Percentiles rank a stretch among this genome's conserved stretches.
These are phyloP conservation scores for Meyerozyma sp. DNA, from an alignment of 1,139 yeast genomes.

Conservation along the genomic window DNA sequence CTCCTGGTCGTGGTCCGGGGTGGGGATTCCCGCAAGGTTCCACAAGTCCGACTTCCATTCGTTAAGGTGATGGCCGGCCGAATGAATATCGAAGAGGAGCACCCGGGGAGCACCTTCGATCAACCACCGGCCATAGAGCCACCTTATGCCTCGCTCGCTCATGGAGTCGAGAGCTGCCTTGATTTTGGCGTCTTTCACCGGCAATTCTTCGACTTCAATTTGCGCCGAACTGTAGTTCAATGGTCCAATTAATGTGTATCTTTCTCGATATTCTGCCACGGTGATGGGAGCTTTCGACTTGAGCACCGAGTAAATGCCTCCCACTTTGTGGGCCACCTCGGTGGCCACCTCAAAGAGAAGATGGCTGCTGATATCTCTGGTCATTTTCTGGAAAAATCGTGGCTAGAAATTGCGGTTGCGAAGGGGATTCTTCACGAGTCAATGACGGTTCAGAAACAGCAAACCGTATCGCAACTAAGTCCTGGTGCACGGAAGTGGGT, in stretches of 20 bases:
- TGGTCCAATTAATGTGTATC: constrained; percentile 87
- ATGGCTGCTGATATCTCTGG: constrained; percentile 77
- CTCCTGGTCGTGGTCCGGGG: constrained; percentile 85
- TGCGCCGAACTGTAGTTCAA: constrained; percentile 76
- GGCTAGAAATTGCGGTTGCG: not conserved
- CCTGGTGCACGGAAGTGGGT: not conserved
- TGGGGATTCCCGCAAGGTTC: constrained; percentile 87
- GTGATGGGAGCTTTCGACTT: constrained; percentile 97
- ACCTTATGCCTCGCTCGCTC: constrained; percentile 75
- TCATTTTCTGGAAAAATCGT: constrained; percentile 31
- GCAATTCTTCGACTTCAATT: constrained; percentile 88
- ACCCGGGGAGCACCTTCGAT: constrained; percentile 97
- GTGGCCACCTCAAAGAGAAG: constrained; percentile 92
- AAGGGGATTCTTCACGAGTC: not conserved
- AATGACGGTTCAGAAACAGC: not conserved
- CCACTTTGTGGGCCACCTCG: constrained; percentile 96
- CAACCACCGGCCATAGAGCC: constrained; percentile 92
- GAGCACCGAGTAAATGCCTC: constrained; percentile 94
- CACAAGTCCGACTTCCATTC: constrained; percentile 96
- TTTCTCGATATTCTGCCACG: constrained; percentile 84
- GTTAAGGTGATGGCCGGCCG: constrained; percentile 64
- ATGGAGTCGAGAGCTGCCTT: constrained; percentile 64
- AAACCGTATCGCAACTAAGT: not conserved
- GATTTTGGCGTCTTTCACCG: constrained; percentile 58
- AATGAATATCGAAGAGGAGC: constrained; percentile 75